phyloP scores from a whole-genome alignment of 2,329 filamentous ascomycete species.

The Phaeophleospora eucalypticola region DNA sequence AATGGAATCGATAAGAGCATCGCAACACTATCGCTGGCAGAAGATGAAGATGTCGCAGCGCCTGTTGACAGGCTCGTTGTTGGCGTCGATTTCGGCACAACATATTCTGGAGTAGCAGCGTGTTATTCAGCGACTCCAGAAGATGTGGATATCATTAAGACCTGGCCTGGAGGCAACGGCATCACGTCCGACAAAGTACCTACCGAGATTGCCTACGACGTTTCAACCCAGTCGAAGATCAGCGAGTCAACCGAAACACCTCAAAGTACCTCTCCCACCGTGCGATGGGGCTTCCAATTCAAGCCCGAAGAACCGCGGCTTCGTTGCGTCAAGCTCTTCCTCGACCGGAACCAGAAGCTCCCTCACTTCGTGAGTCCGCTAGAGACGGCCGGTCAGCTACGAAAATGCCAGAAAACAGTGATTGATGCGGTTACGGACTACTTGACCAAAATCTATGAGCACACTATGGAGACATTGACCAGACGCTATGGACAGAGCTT shows the following conservation, averaged over 20 bases:
- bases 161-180: slow-evolving; percentile 76
- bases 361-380: slow-evolving; percentile 75
- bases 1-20: slow-evolving; percentile 15
- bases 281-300: slow-evolving; percentile 81
- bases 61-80: slow-evolving; percentile 64
- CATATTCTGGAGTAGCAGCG: slow-evolving; percentile 66
- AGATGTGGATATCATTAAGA: slow-evolving; percentile 79
- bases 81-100: slow-evolving; percentile 80
- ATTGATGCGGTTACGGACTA: slow-evolving; percentile 78
- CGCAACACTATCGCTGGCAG: slow-evolving; percentile 11
- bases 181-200: slow-evolving; percentile 87
- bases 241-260: slow-evolving; percentile 2
- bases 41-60: slow-evolving; percentile 8
- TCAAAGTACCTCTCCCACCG: slow-evolving; percentile 9
- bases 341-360: slow-evolving; percentile 74
- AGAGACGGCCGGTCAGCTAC: slow-evolving; percentile 70
- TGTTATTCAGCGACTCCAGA: slow-evolving; percentile 56
- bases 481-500: slow-evolving; percentile 73
- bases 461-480: slow-evolving; percentile 74
- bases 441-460: slow-evolving; percentile 68
- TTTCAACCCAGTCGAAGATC: slow-evolving; percentile 31
- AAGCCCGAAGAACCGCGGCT: slow-evolving; percentile 70
- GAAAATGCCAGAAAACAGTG: slow-evolving; percentile 69
- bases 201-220: slow-evolving; percentile 67
- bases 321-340: slow-evolving; percentile 79